A percentile compares a stretch with the other conserved stretches of the same genome.
phyloP scores from a whole-genome alignment of 805 yeast genomes.

The Hanseniaspora clermontiae region DNA sequence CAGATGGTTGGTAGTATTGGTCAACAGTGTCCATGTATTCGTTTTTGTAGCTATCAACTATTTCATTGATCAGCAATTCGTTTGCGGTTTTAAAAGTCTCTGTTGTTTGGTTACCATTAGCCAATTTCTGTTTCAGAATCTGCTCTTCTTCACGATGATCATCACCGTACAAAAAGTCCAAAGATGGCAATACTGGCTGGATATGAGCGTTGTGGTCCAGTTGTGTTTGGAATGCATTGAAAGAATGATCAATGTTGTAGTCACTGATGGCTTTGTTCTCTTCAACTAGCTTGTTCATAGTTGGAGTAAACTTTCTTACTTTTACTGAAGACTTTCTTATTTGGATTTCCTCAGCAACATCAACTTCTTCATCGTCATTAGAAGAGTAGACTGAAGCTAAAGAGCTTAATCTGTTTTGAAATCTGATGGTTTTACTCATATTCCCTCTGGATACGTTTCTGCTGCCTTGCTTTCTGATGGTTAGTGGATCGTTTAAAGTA shows the following conservation, averaged over 20 bases:
- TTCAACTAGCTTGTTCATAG: not conserved
- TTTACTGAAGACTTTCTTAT: not conserved
- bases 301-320: conserved; percentile 1
- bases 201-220: not conserved
- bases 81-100: conserved; percentile 4
- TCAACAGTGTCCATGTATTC: conserved; percentile 4
- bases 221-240: not conserved
- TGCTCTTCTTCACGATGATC: conserved; percentile 1
- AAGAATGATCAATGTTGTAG: not conserved
- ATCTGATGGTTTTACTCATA: conserved; percentile 6
- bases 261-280: not conserved
- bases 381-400: not conserved
- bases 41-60: not conserved
- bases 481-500: not conserved
- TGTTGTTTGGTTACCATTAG: not conserved
- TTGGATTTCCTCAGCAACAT: not conserved
- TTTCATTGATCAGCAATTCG: conserved; percentile 11
- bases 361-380: not conserved
- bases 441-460: not conserved
- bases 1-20: not conserved
- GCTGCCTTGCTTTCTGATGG: not conserved
- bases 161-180: conserved; percentile 7
- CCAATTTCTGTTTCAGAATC: not conserved
- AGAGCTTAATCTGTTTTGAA: conserved; percentile 11
- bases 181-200: not conserved